Evolutionary conservation across 192 early-diverging fungal species (phyloP).

Genomic region (Gaertneriomyces sp.): DNA sequence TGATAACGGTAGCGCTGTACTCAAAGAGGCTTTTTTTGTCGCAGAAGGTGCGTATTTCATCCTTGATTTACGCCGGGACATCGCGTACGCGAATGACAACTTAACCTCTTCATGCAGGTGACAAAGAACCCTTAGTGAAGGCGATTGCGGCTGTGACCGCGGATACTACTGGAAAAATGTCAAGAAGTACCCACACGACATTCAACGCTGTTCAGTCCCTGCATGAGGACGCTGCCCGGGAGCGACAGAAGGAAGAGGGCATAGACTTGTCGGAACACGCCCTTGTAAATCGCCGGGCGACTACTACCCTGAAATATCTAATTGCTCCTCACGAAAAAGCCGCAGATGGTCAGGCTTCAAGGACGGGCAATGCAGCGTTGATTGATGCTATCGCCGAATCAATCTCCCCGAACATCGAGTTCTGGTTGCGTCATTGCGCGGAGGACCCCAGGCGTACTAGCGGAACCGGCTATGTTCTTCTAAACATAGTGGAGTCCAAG

Average conservation of each 20-base stretch:
- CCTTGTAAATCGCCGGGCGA: conserved; percentile 36
- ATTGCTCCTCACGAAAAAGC: conserved; percentile 16
- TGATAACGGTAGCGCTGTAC: conserved; percentile 63
- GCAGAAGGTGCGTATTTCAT: conserved; percentile 25
- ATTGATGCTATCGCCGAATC: not conserved
- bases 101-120: conserved; percentile 14
- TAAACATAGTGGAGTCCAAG: conserved; percentile 34
- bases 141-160: conserved; percentile 20
- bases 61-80: not conserved
- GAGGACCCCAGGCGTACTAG: conserved; percentile 22
- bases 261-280: conserved; percentile 37
- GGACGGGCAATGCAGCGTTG: not conserved
- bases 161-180: conserved; percentile 15
- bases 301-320: conserved; percentile 37
- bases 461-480: conserved; percentile 40
- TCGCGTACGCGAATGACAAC: not conserved
- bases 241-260: conserved; percentile 38
- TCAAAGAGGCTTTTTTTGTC: conserved; percentile 39
- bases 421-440: conserved; percentile 36
- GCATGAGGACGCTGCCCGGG: conserved; percentile 38
- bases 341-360: conserved; percentile 6
- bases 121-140: conserved; percentile 25
- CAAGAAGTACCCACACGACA: not conserved
- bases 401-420: conserved; percentile 23
- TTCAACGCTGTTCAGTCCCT: conserved; percentile 59